Conservation (phyloP, 371 early-diverging fungal genomes). For the Thermomucor indicae-seudaticae region DNA sequence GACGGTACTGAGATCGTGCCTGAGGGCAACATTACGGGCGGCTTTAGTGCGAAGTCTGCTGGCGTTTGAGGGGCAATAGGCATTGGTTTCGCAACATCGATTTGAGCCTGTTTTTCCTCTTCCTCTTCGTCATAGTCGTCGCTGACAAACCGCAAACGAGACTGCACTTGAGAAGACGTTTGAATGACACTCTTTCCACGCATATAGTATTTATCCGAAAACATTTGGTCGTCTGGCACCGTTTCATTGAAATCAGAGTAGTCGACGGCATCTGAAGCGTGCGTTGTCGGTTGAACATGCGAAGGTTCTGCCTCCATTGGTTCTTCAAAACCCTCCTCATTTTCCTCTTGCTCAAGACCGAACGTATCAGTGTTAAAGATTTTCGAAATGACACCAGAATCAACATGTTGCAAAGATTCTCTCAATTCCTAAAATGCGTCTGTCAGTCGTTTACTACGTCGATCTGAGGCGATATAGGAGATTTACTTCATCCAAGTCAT, state of each 20-base stretch:
- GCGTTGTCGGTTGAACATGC: constrained; percentile 29
- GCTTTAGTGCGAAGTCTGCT: neutral
- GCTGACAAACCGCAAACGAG: constrained; percentile 29
- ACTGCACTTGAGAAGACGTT: constrained; percentile 16
- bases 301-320: constrained; percentile 23
- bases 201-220: constrained; percentile 39
- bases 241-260: constrained; percentile 80
- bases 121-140: constrained; percentile 69
- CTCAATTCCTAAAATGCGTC: constrained; percentile 54
- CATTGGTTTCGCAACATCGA: neutral
- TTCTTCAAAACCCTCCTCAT: constrained; percentile 33
- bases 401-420: constrained; percentile 59
- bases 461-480: neutral
- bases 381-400: constrained; percentile 44
- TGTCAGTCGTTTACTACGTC: too few relatives aligned
- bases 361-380: constrained; percentile 56
- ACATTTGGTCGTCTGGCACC: constrained; percentile 60
- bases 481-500: constrained; percentile 56
- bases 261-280: constrained; percentile 72
- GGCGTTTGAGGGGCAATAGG: too few relatives aligned
- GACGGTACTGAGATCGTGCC: neutral
- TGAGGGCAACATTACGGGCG: neutral
- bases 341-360: constrained; percentile 32
- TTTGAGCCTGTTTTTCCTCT: constrained; percentile 51
- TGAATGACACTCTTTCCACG: constrained; percentile 35